Conservation (phyloP, 768 basidiomycete species). For the Xerocomellus dryophilus region DNA sequence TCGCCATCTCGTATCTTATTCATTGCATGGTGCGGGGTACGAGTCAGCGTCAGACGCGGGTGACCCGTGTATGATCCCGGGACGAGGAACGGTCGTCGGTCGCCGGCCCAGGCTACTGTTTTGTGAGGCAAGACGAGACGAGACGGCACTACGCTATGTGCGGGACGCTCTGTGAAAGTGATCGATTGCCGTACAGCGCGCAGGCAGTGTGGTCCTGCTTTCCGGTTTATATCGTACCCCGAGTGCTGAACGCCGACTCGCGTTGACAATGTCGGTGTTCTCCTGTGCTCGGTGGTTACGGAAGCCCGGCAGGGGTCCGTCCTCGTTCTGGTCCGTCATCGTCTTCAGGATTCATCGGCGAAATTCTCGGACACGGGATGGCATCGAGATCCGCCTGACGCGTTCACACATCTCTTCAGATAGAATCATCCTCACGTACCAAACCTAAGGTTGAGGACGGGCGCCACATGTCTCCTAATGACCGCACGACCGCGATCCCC, state of each 20-base stretch:
- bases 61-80: neutral
- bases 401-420: neutral
- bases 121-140: neutral
- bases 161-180: neutral
- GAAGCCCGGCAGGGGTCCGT: neutral
- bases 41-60: neutral
- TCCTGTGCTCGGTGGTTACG: neutral
- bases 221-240: neutral
- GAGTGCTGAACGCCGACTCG: neutral
- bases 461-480: too few relatives aligned
- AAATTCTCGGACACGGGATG: neutral
- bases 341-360: neutral
- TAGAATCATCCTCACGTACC: neutral
- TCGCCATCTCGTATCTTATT: neutral
- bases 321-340: neutral
- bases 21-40: neutral
- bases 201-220: neutral
- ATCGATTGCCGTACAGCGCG: neutral
- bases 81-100: neutral
- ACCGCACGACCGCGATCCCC: too few relatives aligned
- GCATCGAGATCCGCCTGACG: neutral
- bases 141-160: neutral
- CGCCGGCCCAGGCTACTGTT: too few relatives aligned
- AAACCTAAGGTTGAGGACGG: neutral
- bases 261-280: neutral